These are phyloP conservation scores for Lecanicillium sp. DNA, from an alignment of 2,329 filamentous ascomycete genomes.

Conservation along the genomic window DNA sequence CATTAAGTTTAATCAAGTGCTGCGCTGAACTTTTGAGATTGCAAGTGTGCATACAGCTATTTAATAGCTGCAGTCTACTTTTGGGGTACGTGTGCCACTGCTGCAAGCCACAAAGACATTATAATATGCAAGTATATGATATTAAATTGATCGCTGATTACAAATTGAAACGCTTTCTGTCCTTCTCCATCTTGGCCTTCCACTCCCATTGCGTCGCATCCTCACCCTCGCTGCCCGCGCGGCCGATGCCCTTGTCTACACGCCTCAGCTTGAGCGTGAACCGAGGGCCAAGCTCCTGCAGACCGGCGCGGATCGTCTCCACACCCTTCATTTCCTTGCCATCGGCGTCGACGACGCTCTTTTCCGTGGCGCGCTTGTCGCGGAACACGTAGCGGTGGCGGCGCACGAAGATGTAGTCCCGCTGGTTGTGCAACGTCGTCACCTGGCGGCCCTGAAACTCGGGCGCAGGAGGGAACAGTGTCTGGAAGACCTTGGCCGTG, in stretches of 20 bases:
- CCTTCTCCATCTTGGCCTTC: slow-evolving; percentile 93
- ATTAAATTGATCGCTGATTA: slow-evolving; percentile 35
- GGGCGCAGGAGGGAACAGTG: slow-evolving; percentile 61
- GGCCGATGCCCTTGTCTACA: slow-evolving; percentile 80
- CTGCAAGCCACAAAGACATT: no score
- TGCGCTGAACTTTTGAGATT: no score
- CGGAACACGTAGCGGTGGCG: slow-evolving; percentile 89
- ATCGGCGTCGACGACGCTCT: slow-evolving; percentile 74
- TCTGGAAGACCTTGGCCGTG: slow-evolving; percentile 72
- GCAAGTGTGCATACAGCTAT: background rate
- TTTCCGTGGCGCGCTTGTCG: slow-evolving; percentile 81
- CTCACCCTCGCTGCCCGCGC: slow-evolving; percentile 61
- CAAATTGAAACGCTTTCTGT: slow-evolving; percentile 87
- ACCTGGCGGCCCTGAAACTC: slow-evolving; percentile 85
- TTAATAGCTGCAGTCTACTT: background rate
- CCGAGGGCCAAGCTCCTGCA: slow-evolving; percentile 82
- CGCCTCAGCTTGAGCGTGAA: slow-evolving; percentile 76
- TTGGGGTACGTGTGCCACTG: no score
- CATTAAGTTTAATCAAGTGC: no score
- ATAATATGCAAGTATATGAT: background rate
- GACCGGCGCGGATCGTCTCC: slow-evolving; percentile 75
- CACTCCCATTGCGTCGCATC: slow-evolving; percentile 89
- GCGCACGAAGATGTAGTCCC: slow-evolving; percentile 91
- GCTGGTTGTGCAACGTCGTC: slow-evolving; percentile 87
- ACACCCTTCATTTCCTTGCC: slow-evolving; percentile 80